Evolutionary conservation across 441 rosid genomes (phyloP).

Genomic region (Flueggea neowawraea): DNA sequence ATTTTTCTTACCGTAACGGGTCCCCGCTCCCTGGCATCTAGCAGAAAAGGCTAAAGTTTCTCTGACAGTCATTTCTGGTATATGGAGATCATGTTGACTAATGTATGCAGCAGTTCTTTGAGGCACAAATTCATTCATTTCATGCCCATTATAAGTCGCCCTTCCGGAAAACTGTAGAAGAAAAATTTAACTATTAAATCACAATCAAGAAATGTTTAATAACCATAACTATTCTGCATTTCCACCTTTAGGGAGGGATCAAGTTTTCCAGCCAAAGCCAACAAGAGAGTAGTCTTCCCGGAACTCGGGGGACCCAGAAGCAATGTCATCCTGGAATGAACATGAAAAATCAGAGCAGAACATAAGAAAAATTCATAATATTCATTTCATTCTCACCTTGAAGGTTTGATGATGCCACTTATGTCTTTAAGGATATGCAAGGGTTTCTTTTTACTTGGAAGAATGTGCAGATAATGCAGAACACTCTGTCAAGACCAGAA

Average conservation of each 20-base stretch:
- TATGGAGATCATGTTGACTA: constrained; percentile 28
- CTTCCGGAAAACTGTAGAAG: constrained; percentile 19
- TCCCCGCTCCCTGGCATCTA: constrained; percentile 27
- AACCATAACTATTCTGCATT: background rate
- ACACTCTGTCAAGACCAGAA: constrained; percentile 28
- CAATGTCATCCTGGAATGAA: constrained; percentile 41
- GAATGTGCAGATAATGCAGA: constrained; percentile 38
- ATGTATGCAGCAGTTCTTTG: constrained; percentile 28
- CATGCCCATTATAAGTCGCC: constrained; percentile 26
- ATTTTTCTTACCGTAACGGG: constrained; percentile 18
- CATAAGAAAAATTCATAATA: background rate
- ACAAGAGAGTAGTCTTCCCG: constrained; percentile 24
- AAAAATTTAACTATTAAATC: background rate
- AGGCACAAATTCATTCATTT: constrained; percentile 25
- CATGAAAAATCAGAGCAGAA: constrained; percentile 1
- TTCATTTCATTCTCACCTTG: constrained; percentile 28
- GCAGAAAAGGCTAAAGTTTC: constrained; percentile 34
- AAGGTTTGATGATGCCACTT: constrained; percentile 72
- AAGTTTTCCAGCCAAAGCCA: constrained; percentile 29
- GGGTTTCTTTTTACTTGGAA: constrained; percentile 50
- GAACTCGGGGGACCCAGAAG: constrained; percentile 41
- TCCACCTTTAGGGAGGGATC: constrained; percentile 20
- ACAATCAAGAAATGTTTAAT: no score
- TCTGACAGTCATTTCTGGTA: constrained; percentile 32
- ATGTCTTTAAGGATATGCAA: constrained; percentile 58